phyloP scores from a whole-genome alignment of 768 basidiomycete species.

The Termitomyces sp. region DNA sequence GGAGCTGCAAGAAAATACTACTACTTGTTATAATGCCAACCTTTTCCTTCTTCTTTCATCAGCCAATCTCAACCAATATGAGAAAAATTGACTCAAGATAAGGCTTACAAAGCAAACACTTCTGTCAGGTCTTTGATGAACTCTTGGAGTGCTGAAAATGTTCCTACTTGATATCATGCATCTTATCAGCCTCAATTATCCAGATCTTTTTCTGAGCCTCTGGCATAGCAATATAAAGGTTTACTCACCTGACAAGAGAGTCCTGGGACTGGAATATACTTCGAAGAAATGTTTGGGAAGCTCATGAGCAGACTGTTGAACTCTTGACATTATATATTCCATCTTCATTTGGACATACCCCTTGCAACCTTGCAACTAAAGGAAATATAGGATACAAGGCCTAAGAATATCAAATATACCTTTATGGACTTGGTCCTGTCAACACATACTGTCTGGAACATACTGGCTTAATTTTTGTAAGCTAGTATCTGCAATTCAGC shows the following conservation, averaged over 20 bases:
- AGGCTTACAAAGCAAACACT: slow-evolving; percentile 16
- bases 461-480: slow-evolving; percentile 24
- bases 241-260: slow-evolving; percentile 15
- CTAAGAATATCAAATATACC: slow-evolving; percentile 7
- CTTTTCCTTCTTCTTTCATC: no score
- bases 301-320: slow-evolving; percentile 6
- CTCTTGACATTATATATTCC: slow-evolving; percentile 5
- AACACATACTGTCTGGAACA: slow-evolving; percentile 18
- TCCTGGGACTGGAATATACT: slow-evolving; percentile 4
- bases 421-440: no score
- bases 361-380: slow-evolving; percentile 25
- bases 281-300: slow-evolving; percentile 4
- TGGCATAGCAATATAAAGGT: slow-evolving; percentile 24
- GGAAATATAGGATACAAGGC: slow-evolving; percentile 16
- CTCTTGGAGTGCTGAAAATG: slow-evolving; percentile 22
- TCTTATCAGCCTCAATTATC: slow-evolving; percentile 25
- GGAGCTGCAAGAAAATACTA: no score
- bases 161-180: slow-evolving; percentile 41
- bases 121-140: slow-evolving; percentile 28
- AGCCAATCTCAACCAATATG: no score
- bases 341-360: slow-evolving; percentile 20
- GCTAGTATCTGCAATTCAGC: no score
- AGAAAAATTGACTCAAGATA: neutral
- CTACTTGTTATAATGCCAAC: no score
- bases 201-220: slow-evolving; percentile 29